These are phyloP conservation scores for Ophiosphaerella narmari DNA, from an alignment of 2,329 filamentous ascomycete species.

Conservation along the genomic window DNA sequence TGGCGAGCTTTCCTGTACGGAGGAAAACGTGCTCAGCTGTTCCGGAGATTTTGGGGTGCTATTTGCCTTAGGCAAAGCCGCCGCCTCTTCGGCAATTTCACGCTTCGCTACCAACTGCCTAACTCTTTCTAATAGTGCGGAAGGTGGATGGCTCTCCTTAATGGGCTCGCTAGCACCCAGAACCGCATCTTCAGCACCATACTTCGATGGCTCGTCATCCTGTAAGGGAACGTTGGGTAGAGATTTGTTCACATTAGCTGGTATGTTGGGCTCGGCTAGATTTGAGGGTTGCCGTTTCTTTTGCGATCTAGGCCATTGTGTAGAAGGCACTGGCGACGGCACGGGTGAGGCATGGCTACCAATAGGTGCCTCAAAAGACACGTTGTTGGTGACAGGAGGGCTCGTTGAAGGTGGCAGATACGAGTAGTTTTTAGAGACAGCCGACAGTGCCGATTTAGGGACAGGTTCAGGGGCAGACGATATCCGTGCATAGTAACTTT, in stretches of 20 bases:
- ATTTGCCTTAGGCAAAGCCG: constrained; percentile 3
- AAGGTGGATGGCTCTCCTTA: constrained; percentile 26
- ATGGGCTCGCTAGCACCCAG: constrained; percentile 16
- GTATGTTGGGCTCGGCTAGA: constrained; percentile 6
- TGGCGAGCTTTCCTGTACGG: constrained; percentile 23
- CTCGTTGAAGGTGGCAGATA: constrained; percentile 27
- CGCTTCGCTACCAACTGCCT: constrained; percentile 25
- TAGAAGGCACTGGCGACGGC: constrained; percentile 18
- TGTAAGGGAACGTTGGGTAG: constrained; percentile 21
- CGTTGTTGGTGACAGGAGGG: constrained; percentile 13
- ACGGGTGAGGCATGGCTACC: constrained; percentile 18
- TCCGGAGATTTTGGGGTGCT: constrained; percentile 18
- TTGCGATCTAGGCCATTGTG: constrained; percentile 21
- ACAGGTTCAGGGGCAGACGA: constrained; percentile 40
- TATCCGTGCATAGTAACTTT: constrained; percentile 35
- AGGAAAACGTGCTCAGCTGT: constrained; percentile 9
- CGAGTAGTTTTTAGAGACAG: constrained; percentile 21
- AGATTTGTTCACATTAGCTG: constrained; percentile 27
- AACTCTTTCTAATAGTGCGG: constrained; percentile 33
- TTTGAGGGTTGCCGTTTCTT: constrained; percentile 13
- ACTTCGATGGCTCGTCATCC: constrained; percentile 1
- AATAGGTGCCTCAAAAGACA: constrained; percentile 11
- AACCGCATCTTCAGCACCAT: constrained; percentile 12
- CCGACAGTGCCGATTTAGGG: constrained; percentile 9
- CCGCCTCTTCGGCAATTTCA: constrained; percentile 17